Conservation (phyloP, 306 rosid genomes). For the Cucurbita pepo region DNA sequence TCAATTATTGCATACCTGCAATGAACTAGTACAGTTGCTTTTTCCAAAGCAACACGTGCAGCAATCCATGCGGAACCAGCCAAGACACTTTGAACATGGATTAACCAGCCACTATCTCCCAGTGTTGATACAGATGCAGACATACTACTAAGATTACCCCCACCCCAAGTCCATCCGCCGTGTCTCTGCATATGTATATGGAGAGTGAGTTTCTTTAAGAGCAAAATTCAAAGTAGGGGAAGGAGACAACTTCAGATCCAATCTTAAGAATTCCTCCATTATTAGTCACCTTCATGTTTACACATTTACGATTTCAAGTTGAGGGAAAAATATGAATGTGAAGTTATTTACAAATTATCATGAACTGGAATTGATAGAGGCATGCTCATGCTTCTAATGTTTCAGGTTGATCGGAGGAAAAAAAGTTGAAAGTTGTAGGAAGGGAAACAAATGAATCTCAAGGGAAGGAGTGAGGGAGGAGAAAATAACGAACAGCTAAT, state of each 20-base stretch:
- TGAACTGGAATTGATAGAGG: background rate
- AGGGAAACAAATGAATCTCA: background rate
- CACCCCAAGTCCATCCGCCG: constrained; percentile 98
- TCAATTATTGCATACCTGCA: constrained; percentile 49
- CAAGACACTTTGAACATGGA: constrained; percentile 71
- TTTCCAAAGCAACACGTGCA: constrained; percentile 81
- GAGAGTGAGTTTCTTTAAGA: background rate
- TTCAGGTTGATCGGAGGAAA: background rate
- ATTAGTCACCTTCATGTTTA: background rate
- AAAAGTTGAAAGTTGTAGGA: background rate
- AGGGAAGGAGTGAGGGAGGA: background rate
- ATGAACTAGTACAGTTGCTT: constrained; percentile 90
- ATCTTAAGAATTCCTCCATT: background rate
- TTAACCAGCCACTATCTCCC: constrained; percentile 95
- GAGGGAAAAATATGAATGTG: background rate
- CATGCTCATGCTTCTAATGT: background rate
- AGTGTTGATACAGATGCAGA: constrained; percentile 92
- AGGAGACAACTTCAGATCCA: background rate
- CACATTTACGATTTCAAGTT: background rate
- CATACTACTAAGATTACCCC: constrained; percentile 97
- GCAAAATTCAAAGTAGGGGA: background rate
- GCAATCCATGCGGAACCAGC: constrained; percentile 99
- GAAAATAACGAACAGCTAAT: background rate
- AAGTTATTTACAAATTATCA: background rate
- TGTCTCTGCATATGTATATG: constrained; percentile 42